phyloP scores from a whole-genome alignment of 1,139 yeast genomes.

The Hansenula lynferdii region DNA sequence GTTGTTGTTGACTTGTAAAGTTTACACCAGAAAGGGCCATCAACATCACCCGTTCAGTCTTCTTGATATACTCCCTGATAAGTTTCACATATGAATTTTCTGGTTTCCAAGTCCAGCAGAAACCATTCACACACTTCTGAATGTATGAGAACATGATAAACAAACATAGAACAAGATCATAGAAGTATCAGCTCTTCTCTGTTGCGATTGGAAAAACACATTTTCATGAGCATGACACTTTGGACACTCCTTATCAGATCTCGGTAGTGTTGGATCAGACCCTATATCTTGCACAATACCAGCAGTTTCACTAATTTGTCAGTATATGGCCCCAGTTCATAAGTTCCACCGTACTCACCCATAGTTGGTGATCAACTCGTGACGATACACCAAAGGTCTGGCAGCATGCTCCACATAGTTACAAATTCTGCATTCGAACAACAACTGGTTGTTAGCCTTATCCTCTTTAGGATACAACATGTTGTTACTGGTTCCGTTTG shows the following conservation, averaged over 20 bases:
- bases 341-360: slow-evolving; percentile 12
- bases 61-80: too few relatives aligned
- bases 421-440: slow-evolving; percentile 94
- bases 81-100: too few relatives aligned
- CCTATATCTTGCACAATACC: slow-evolving; percentile 98
- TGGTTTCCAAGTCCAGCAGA: too few relatives aligned
- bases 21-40: too few relatives aligned
- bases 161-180: slow-evolving; percentile 96
- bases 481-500: slow-evolving; percentile 53
- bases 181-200: slow-evolving; percentile 88
- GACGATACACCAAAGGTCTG: slow-evolving; percentile 84
- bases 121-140: slow-evolving; percentile 20
- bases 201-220: slow-evolving; percentile 96
- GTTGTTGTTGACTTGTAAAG: too few relatives aligned
- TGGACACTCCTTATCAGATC: slow-evolving; percentile 92
- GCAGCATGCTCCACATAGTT: slow-evolving; percentile 91
- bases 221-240: slow-evolving; percentile 83
- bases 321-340: neutral
- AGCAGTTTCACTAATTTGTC: slow-evolving; percentile 76
- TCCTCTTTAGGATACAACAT: slow-evolving; percentile 99
- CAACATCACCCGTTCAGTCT: too few relatives aligned
- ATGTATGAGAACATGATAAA: slow-evolving; percentile 76
- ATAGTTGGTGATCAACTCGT: slow-evolving; percentile 82
- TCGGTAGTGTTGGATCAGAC: slow-evolving; percentile 91
- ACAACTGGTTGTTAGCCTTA: slow-evolving; percentile 57